These are phyloP conservation scores for Exophiala xenobiotica DNA, from an alignment of 2,329 filamentous ascomycete species.

Conservation along the genomic window DNA sequence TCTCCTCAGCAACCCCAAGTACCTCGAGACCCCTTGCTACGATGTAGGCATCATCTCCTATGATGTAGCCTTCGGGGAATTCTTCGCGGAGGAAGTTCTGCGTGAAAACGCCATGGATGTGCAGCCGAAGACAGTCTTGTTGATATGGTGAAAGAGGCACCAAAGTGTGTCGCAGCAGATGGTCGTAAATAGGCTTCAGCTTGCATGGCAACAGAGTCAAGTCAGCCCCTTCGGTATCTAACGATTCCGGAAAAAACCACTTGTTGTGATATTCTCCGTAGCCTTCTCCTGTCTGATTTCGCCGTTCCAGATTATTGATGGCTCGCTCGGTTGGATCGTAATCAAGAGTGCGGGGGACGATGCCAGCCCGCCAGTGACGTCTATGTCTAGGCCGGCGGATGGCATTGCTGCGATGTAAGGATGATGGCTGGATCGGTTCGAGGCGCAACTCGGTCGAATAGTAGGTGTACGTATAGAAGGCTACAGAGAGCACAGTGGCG, in stretches of 20 bases:
- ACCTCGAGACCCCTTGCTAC: conserved; percentile 12
- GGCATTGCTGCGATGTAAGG: conserved; percentile 31
- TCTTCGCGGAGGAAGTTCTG: conserved; percentile 27
- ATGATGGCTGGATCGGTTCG: conserved; percentile 1
- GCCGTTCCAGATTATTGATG: conserved; percentile 14
- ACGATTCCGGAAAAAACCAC: conserved; percentile 18
- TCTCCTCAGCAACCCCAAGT: conserved; percentile 10
- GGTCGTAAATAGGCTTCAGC: conserved; percentile 17
- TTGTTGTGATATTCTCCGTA: conserved; percentile 29
- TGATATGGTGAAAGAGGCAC: conserved; percentile 6
- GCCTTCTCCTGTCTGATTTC: conserved; percentile 15
- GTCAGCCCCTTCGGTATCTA: conserved; percentile 9
- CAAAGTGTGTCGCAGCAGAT: conserved; percentile 11
- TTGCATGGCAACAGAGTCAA: conserved; percentile 22
- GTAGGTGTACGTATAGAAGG: conserved; percentile 17
- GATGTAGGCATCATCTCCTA: conserved; percentile 21
- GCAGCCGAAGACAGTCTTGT: conserved; percentile 17
- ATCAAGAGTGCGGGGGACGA: conserved; percentile 14
- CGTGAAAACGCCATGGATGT: conserved; percentile 26
- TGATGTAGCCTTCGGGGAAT: conserved; percentile 27
- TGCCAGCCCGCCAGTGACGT: conserved; percentile 20
- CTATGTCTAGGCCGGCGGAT: conserved; percentile 24
- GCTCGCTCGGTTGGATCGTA: conserved; percentile 23
- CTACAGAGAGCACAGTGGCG: conserved; percentile 18
- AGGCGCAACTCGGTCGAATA: conserved; percentile 7